These are phyloP conservation scores for Syncephalastrum sp. DNA, from an alignment of 371 early-diverging fungal species.

Conservation along the genomic window DNA sequence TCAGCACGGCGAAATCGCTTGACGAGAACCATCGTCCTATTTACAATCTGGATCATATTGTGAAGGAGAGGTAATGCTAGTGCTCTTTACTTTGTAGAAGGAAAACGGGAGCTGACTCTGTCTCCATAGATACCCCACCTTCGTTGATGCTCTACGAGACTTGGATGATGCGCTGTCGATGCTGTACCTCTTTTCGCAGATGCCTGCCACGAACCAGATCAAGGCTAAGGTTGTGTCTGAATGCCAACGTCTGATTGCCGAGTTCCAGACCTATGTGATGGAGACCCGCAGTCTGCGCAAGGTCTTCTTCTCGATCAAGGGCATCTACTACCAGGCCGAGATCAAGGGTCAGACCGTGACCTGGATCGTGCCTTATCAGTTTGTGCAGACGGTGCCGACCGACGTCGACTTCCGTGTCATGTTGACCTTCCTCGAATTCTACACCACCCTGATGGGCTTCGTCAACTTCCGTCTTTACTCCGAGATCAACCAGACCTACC, in stretches of 20 bases:
- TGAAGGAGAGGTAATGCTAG: slow-evolving; percentile 78
- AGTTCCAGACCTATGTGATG: slow-evolving; percentile 93
- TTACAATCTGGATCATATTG: slow-evolving; percentile 88
- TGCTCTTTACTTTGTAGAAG: too few relatives aligned
- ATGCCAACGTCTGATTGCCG: slow-evolving; percentile 80
- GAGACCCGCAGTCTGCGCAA: slow-evolving; percentile 76
- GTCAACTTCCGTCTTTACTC: slow-evolving; percentile 92
- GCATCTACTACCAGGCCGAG: slow-evolving; percentile 97
- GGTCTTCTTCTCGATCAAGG: slow-evolving; percentile 96
- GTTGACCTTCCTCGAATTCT: slow-evolving; percentile 95
- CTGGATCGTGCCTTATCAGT: slow-evolving; percentile 96
- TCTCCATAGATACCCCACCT: slow-evolving; percentile 81
- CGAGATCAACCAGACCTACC: slow-evolving; percentile 84
- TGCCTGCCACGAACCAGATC: slow-evolving; percentile 77
- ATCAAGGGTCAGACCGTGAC: slow-evolving; percentile 92
- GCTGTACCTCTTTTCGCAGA: slow-evolving; percentile 88
- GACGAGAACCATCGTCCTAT: slow-evolving; percentile 73
- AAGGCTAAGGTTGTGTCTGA: slow-evolving; percentile 61
- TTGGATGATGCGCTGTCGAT: slow-evolving; percentile 96
- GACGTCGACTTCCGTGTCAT: slow-evolving; percentile 97
- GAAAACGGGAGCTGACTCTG: not conserved
- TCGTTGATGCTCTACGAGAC: slow-evolving; percentile 93
- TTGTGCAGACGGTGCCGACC: slow-evolving; percentile 84
- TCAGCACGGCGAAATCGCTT: slow-evolving; percentile 70
- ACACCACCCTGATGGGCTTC: slow-evolving; percentile 91